Evolutionary conservation across 1,284 basidiomycete species (phyloP).

Genomic region (Athelia psychrophila): DNA sequence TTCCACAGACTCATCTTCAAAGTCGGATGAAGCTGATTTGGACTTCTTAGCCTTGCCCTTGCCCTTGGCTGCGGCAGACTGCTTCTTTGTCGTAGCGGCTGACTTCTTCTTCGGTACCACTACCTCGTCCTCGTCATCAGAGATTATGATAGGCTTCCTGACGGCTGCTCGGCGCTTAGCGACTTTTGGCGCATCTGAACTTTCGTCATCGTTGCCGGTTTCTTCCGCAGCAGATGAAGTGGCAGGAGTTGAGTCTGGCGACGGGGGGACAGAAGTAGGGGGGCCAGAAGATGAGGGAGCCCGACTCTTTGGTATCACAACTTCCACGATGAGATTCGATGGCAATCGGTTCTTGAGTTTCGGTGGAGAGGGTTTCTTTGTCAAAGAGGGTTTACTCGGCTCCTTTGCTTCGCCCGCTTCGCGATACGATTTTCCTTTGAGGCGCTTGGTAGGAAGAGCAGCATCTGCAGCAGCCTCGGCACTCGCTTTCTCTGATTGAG

Average conservation of each 20-base stretch:
- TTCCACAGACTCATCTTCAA: constrained; percentile 25
- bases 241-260: constrained; percentile 6
- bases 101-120: constrained; percentile 11
- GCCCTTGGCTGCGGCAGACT: constrained; percentile 19
- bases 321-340: constrained; percentile 47
- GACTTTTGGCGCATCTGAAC: constrained; percentile 29
- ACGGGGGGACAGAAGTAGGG: constrained; percentile 5
- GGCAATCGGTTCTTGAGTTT: constrained; percentile 29
- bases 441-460: constrained; percentile 58
- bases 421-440: constrained; percentile 71
- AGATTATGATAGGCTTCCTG: constrained; percentile 40
- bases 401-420: constrained; percentile 43
- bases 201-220: constrained; percentile 30
- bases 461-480: constrained; percentile 41
- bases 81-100: constrained; percentile 21
- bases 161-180: constrained; percentile 27
- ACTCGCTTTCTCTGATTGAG: constrained; percentile 30
- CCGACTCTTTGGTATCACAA: constrained; percentile 39
- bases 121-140: constrained; percentile 41
- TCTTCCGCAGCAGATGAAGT: constrained; percentile 23
- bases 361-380: constrained; percentile 6
- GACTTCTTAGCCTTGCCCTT: not conserved
- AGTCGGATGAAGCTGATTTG: constrained; percentile 2
- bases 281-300: constrained; percentile 8
- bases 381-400: constrained; percentile 15